Evolutionary conservation across 1,284 basidiomycete species (phyloP).

Genomic region (Farysia itapuensis): DNA sequence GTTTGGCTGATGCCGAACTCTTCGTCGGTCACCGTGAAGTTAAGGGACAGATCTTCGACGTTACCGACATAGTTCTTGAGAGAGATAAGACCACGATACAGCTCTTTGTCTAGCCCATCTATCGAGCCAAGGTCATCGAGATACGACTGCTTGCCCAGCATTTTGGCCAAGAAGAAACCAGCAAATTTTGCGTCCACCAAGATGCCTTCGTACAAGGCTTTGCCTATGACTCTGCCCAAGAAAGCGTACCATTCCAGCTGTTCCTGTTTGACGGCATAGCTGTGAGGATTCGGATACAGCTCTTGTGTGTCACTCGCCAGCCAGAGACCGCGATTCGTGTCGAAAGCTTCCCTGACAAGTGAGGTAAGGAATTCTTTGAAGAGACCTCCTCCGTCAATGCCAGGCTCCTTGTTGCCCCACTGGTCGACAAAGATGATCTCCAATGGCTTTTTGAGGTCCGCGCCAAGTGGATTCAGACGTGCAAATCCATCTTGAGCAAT

Average conservation of each 20-base stretch:
- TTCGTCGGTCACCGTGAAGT: constrained; percentile 87
- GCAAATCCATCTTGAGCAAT: constrained; percentile 85
- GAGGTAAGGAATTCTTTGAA: constrained; percentile 96
- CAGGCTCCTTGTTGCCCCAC: constrained; percentile 81
- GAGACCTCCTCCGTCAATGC: constrained; percentile 93
- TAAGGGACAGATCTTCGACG: constrained; percentile 86
- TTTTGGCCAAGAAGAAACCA: constrained; percentile 86
- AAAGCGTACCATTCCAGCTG: constrained; percentile 81
- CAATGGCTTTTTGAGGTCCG: constrained; percentile 75
- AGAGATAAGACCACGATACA: constrained; percentile 88
- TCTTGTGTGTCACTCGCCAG: constrained; percentile 84
- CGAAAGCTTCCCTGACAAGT: constrained; percentile 81
- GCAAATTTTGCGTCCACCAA: constrained; percentile 95
- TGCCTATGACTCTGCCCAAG: constrained; percentile 88
- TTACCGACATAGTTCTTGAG: constrained; percentile 89
- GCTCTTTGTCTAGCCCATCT: constrained; percentile 66
- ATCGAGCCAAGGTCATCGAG: constrained; percentile 44
- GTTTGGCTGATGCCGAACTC: constrained; percentile 83
- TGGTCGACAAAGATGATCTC: constrained; percentile 89
- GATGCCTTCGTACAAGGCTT: constrained; percentile 95
- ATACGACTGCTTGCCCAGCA: constrained; percentile 58
- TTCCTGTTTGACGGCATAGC: constrained; percentile 48
- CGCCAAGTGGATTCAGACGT: constrained; percentile 68
- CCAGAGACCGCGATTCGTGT: constrained; percentile 92
- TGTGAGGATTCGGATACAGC: constrained; percentile 86